Conservation (phyloP, 495 filamentous ascomycete species). For the Aspergillus baeticus region DNA sequence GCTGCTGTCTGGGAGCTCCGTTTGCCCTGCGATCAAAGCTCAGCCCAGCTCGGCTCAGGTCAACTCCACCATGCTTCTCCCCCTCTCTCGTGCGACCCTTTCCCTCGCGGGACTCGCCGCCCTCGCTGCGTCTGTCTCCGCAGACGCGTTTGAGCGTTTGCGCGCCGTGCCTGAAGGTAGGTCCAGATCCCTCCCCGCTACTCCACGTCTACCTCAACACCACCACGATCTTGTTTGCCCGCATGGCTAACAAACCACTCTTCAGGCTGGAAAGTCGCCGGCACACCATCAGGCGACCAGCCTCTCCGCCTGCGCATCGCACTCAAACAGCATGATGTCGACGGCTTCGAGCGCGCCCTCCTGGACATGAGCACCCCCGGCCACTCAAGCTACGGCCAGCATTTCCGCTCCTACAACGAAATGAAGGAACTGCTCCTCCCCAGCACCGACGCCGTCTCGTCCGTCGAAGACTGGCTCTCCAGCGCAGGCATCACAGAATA, state of each 20-base stretch:
- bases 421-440: constrained; percentile 57
- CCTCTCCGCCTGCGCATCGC: constrained; percentile 46
- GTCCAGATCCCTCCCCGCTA: constrained; percentile 7
- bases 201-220: neutral
- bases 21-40: neutral
- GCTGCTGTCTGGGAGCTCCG: neutral
- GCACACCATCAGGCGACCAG: constrained; percentile 28
- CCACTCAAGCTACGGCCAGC: constrained; percentile 60
- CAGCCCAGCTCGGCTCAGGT: too few relatives aligned
- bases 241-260: neutral
- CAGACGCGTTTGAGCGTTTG: constrained; percentile 40
- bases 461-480: constrained; percentile 50
- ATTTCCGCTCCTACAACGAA: constrained; percentile 54
- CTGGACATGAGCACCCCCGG: constrained; percentile 59
- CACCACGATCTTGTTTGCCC: neutral
- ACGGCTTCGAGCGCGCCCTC: constrained; percentile 60
- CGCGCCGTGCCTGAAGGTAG: constrained; percentile 36
- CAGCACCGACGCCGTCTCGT: constrained; percentile 40
- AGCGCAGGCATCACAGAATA: constrained; percentile 46
- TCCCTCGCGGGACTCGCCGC: constrained; percentile 43
- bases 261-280: constrained; percentile 39
- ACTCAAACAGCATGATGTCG: constrained; percentile 55
- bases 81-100: constrained; percentile 29
- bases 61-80: constrained; percentile 30
- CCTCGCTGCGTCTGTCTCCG: constrained; percentile 34